Base-by-base conservation (phyloP, 164 flowering plant species). In the Platanus orientalis region DNA sequence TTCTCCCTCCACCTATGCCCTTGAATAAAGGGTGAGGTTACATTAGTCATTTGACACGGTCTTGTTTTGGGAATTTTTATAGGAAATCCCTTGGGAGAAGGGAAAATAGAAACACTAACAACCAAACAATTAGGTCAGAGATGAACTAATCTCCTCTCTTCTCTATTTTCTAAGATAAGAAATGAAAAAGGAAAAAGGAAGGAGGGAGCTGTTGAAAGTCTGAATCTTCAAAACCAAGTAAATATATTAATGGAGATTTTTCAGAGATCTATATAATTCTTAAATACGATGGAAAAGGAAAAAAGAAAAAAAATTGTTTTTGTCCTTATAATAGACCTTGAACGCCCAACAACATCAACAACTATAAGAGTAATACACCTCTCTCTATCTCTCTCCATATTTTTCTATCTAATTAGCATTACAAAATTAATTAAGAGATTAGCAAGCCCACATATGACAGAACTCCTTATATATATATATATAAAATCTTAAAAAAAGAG, bases 111-210 rank as follows among this genome's bases (percentile, higher is more conserved):
- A 60, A 63, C 24, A 40, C 67, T 64, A 68, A 66, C 67, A 66
- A 56, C 73, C 79, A 57, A 51, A 73, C 74, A 69, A 77, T 77
- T 80, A 71, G 82, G 82, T 73, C 54, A 63, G 75, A 64, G 64
- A 67, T 61, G 20, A 21, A 57, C 21, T 70, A 44, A 64, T 60
- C 52, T 29, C 58, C 27, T 11, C 6, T 53, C 62, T 42, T 68
- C 71, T 69, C 50, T 71, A 23, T 67, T 74, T 79, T 78, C 78
- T 75, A 82, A 80, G 79, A 70, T 60, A 80, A 78, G 78, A 68
- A 62, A 75, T 51, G 52, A 17, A 40, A 30, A 34, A 55, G 57
- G 14, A 25, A 44, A 44, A 44, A 13, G 1, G 9, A 36, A 36
- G 42, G 42, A 57, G 42, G 42, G 67, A 54, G 71, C 63, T 60